Evolutionary conservation across 768 basidiomycete species (phyloP), one percentile per base, ranked within the genome.

Genomic region (Lentinus tigrinus): DNA sequence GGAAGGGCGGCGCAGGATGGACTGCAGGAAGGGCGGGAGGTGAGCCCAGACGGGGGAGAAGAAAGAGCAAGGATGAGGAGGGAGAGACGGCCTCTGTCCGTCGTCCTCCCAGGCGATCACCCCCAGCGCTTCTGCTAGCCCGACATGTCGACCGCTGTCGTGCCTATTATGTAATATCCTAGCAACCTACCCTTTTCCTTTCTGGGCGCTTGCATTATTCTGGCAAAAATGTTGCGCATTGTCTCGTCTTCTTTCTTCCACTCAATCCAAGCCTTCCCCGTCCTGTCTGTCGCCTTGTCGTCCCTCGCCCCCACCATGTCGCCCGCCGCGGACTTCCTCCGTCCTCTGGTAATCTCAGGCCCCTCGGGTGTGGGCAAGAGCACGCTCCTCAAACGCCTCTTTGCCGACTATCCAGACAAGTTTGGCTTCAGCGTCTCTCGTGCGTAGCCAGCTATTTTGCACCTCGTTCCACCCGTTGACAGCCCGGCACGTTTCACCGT

Each of bases 381-480:
- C 67, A 96, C 96, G 0, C 84, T 98, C 31, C 82, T 98, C 49
- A 78, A 79, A 50, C 86, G 85, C 50, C 85, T 98, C 52, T 91
- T 98, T 71, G 74, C 73, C 27, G 89, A 93, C 31, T 84, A 81
- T 69, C 94, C 93, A 3, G 86, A 88, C 72, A 85, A 81, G 58
- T 98, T 98, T 71, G 91, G 91, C 9, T 98, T 98, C 78, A 89
- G 88, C 69, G 88, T 98, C 54, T 97, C 95, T 39, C 96, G 93
- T 95, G 72, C 19, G 43, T 26, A 61, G 56, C 58, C 26, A 61
- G n/a, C n/a, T 38, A 54, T 56, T 51, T 27, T 37, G 51, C 50
- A 51, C 52, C 47, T 50, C 24, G 36, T 58, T 52, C 47, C 49
- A 38, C 51, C 28, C 40, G 21, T 42, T 19, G 47, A 27, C 52